Evolutionary conservation across 148 eudicot genomes (phyloP).

Genomic region (Rhododendron kiyosumense): DNA sequence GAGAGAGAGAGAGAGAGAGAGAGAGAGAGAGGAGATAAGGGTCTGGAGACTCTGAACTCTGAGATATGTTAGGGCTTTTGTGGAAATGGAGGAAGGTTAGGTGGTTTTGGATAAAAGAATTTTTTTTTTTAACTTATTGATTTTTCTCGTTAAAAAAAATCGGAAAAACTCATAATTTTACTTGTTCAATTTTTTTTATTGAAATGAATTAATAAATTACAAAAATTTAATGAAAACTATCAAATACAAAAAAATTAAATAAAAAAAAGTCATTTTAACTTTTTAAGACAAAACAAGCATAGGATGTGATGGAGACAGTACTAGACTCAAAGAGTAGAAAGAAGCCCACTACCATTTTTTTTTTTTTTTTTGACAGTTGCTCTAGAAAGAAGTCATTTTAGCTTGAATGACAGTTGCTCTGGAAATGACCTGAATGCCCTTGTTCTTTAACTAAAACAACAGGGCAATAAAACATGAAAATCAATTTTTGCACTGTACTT

Average conservation of each 20-base stretch:
- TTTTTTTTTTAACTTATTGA: too few species aligned
- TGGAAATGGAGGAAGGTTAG: slow-evolving; percentile 5
- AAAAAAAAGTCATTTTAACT: too few species aligned
- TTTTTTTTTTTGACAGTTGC: not conserved
- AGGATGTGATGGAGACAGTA: not conserved
- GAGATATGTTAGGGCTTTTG: not conserved
- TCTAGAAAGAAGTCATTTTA: not conserved
- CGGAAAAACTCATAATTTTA: too few species aligned
- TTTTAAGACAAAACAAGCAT: not conserved
- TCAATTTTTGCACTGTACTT: too few species aligned
- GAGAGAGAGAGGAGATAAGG: not conserved
- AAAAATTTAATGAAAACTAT: too few species aligned
- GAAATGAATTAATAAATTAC: too few species aligned
- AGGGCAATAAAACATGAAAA: too few species aligned
- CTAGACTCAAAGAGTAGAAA: not conserved
- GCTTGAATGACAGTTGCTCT: not conserved
- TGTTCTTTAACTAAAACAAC: too few species aligned
- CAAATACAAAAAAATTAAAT: too few species aligned
- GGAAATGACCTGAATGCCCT: not conserved
- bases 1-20: not conserved
- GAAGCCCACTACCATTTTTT: not conserved
- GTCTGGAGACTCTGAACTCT: not conserved
- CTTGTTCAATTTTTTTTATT: fast-evolving
- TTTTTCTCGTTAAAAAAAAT: too few species aligned
- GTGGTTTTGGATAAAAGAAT: not conserved